Base-by-base conservation (phyloP, 148 eudicot species). In the Vaccinium darrowii region DNA sequence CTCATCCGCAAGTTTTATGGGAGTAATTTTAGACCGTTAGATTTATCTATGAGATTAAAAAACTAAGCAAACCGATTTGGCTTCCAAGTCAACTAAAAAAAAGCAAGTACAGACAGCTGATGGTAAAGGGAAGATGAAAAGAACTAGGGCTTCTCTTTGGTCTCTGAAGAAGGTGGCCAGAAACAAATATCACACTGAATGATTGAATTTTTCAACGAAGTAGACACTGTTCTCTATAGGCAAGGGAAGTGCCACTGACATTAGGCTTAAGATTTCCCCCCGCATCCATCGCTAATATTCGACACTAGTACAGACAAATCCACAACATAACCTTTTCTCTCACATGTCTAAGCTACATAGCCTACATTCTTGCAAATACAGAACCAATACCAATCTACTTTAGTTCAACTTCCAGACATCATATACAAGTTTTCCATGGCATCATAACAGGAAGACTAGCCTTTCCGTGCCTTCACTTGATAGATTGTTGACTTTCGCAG, bases 201-300 rank as follows among this genome's bases (percentile, higher is more conserved):
- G 60, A 15, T 56, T 56, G 60, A 4, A 56, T 36, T 36, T 33
- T 56, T 60, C 67, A 19, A 21, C 6, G n/a, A 60, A 60, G 23
- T 60, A 60, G 60, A 60, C 23, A 60, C 25, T 85, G 85, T 85
- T 92, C 87, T 54, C 91, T 90, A 52, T 91, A 90, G 47, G 80
- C 81, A 23, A 25, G 73, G 36, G 15, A 25, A 36, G 39, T 36
- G 39, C 3, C 39, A 36, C 39, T 1, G 73, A 67, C 73, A 27
- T 23, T 67, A 67, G 73, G 12, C 71, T 57, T 18, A 36, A 36
- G 27, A 57, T 30, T 79, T 62, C 47, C 39, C 39, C 39, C 39
- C 39, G 39, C 39, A 36, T 36, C 39, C 39, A 36, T 36, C 39
- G 39, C 1, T 36, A 36, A 36, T 36, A 36, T 36, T 36, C 39